Evolutionary conservation across 2,329 filamentous ascomycete species (phyloP).

Genomic region (Alternaria incomplexa): DNA sequence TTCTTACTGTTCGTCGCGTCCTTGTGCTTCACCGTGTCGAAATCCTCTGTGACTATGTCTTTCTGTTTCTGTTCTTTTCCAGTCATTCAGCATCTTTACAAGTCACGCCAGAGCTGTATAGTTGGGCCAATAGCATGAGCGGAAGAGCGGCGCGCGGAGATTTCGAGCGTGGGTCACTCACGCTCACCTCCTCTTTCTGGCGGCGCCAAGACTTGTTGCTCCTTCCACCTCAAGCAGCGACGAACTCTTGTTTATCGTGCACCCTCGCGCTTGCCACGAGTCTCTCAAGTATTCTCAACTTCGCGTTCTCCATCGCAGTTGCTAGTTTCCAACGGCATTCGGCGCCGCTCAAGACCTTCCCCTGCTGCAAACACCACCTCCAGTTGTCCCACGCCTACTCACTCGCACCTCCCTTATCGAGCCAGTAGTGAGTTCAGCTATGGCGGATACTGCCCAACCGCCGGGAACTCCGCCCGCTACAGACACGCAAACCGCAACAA

Average conservation of each 20-base stretch:
- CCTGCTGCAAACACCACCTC: neutral
- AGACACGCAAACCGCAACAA: neutral
- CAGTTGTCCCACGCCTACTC: neutral
- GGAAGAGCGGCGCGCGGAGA: neutral
- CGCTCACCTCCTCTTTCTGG: constrained; percentile 14
- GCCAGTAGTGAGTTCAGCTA: neutral
- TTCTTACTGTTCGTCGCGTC: neutral
- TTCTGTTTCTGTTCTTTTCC: neutral
- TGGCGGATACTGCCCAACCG: neutral
- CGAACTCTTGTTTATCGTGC: neutral
- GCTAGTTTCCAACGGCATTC: constrained; percentile 9
- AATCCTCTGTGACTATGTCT: neutral
- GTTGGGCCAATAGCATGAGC: neutral
- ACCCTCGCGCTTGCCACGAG: neutral
- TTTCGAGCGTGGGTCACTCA: neutral
- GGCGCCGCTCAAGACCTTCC: constrained; percentile 4
- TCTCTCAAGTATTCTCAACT: neutral
- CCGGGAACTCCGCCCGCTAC: neutral
- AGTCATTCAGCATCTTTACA: neutral
- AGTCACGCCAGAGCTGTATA: neutral
- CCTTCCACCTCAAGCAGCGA: constrained; percentile 8
- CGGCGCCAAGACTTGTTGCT: constrained; percentile 2
- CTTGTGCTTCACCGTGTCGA: neutral
- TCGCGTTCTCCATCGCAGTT: neutral
- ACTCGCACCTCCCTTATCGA: constrained; percentile 6